Base-by-base conservation (phyloP, 495 filamentous ascomycete species). In the Penicillium egyptiacum region DNA sequence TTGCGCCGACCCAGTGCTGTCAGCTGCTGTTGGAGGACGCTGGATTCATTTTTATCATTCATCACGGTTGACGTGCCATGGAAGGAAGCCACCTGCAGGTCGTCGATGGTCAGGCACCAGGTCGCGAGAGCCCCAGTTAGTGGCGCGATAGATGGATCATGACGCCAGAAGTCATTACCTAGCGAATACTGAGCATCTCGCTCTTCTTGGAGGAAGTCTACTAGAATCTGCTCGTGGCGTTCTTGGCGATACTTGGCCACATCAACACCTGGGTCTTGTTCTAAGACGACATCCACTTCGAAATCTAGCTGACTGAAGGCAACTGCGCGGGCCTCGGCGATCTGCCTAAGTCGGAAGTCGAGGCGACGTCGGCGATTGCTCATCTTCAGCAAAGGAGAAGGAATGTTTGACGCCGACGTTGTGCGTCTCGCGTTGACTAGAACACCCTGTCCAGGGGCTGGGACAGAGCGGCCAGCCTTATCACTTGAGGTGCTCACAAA, bases 31-130 rank as follows among this genome's bases (percentile, higher is more conserved):
- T 92, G 96, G 62, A 98, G 87, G 66, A 96, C 92, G 51, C 93
- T 91, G 20, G 93, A 96, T 73, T 98, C 94, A 71, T 98, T 98
- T 84, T 97, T 98, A 79, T 98, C 94, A 67, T 98, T 98, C 53
- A 94, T 93, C 59, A 94, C 91, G 28, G 94, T 98, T 20, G 93
- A 97, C 23, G 94, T 98, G 56, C 94, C 94, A 74, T 98, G 94
- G 88, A 98, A 98, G 17, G 93, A 97, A 8, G 92, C 92, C 48
- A 98, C 91, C 56, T 74, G 86, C 43, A 98, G 84, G 63, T 98
- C 94, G 69, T 98, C 93, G 63, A 98, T 91, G 16, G 94, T 97
- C 44, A 98, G 84, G 67, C 91, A 91, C 94, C 94, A 98, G 14
- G 92, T 96, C 30, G 94, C 94, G 50, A 98, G 83, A 39, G 93